Base-by-base conservation (phyloP, 192 early-diverging fungal species). In the Dispira simplex region DNA sequence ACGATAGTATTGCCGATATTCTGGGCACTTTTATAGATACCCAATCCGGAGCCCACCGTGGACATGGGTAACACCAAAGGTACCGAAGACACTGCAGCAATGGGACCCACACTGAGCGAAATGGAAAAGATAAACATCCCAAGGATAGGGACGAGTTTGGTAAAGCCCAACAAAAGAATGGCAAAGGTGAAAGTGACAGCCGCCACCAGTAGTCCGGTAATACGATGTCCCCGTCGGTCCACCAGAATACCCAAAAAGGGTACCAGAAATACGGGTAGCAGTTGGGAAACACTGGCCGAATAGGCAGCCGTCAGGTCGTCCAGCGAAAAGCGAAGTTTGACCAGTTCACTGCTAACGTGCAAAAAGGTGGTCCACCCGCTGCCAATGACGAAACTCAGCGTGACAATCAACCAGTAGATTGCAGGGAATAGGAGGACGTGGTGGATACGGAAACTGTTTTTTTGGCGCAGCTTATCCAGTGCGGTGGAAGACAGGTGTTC, bases 231-330 rank as follows among this genome's bases (percentile, higher is more conserved):
- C 63, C 70, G 75, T 57, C 75, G 68, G 70, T 90, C 85, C 47
- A 90, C 75, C 64, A 83, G 82, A 49, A 80, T 67, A 10, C 88
- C 88, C 23, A 90, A 67, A 65, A 87, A 81, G 3, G 88, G 88
- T 60, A 85, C 83, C 60, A 85, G 51, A 43, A 85, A 67, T 10
- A 87, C 76, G 20, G 88, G 88, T 63, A 86, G 70, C 14, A 85
- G 72, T 71, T 86, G 79, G 25, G 81, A 82, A 44, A 86, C 68
- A 39, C 83, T 84, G 9, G 86, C 85, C 11, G 77, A 76, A 70
- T 79, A 82, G 11, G 83, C 83, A 3, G 86, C 86, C 11, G 77
- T 48, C 5, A 72, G 58, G 58, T 90, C 84, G n/a, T 71, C 68
- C 14, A 75, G 71, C 20, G 72, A 76, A 63, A 85, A 90, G 11